phyloP scores from a whole-genome alignment of 306 rosid species.

The Albizia julibrissin region DNA sequence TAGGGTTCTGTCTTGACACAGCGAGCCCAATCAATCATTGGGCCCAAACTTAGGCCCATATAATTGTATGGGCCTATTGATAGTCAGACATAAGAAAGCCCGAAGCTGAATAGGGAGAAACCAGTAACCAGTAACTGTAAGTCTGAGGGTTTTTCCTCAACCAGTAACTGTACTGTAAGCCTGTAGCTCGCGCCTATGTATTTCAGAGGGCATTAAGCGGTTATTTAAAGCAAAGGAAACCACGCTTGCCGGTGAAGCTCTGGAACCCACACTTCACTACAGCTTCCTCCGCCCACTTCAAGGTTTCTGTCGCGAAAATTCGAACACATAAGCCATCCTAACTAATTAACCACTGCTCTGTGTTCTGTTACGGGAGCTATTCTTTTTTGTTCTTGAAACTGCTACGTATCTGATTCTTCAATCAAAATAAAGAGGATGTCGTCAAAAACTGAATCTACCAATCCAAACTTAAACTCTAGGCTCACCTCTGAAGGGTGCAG shows the following conservation, averaged over 20 bases:
- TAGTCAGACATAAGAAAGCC: no score
- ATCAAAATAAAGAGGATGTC: constrained; percentile 6
- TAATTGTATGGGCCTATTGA: no score
- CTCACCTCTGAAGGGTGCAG: constrained; percentile 88
- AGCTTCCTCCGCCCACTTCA: not conserved
- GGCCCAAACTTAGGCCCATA: no score
- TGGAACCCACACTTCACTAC: not conserved
- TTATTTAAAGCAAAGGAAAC: not conserved
- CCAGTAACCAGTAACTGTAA: no score
- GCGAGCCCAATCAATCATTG: no score
- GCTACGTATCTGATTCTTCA: not conserved
- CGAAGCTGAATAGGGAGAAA: no score
- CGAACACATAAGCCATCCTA: not conserved
- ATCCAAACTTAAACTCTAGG: constrained; percentile 43
- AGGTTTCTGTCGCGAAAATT: not conserved
- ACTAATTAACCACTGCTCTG: not conserved
- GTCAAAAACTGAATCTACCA: constrained; percentile 16
- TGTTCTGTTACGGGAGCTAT: not conserved
- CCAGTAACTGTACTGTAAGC: not conserved
- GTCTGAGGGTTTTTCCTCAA: not conserved
- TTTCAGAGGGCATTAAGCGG: not conserved
- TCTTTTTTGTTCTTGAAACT: not conserved
- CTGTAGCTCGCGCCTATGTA: not conserved
- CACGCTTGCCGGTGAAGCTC: not conserved
- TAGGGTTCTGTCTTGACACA: not conserved